Base-by-base conservation (phyloP, 352 stramenopile species). In the Blastocystis sp. region DNA sequence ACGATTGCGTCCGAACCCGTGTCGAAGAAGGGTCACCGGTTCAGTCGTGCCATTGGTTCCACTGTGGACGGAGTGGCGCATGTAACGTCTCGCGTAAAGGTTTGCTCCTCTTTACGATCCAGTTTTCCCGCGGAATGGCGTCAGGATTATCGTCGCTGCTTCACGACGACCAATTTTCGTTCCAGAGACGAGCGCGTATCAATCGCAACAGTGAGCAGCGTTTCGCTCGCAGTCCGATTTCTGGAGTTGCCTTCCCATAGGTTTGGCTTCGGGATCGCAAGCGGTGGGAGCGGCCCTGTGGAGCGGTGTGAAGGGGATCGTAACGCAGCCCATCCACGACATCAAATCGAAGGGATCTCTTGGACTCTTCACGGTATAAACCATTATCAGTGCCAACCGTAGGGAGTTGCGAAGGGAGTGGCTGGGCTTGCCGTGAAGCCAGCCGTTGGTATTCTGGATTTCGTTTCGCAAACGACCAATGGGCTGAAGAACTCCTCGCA, bases 401-500 rank as follows among this genome's bases (percentile, higher is more conserved):
- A 75, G 69, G 69, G 69, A 1, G 11, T 51, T 29, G 46, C 63
- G 46, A 81, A 81, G 36, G 69, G 69, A 40, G 21, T 81, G 4
- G 46, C 48, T 9, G 69, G 69, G 18, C 27, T 81, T 11, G 69
- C 49, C 8, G 29, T 81, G 32, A 81, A 81, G 27, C 69, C 69
- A 11, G 48, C 48, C 4, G 49, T 81, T 9, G 69, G 69, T 21
- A 11, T 81, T 8, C 69, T 81, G 27, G 69, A 81, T 44, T 51
- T 81, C 29, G 11, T 81, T 18, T 63, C 40, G 24, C 46, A 81
- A 32, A 63, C 69, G 7, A 81, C 69, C n/a, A 81, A 81, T 42
- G 69, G 69, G 21, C 14, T 81, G 44, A 81, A 81, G 51, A 81
- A 81, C 69, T 49, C 24, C 24, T 63, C 69, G 21, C 69, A 64